Percentiles rank a stretch among this genome's conserved stretches.
These are phyloP conservation scores for Coffea humblotiana DNA, from an alignment of 305 asterid species.

Conservation along the genomic window DNA sequence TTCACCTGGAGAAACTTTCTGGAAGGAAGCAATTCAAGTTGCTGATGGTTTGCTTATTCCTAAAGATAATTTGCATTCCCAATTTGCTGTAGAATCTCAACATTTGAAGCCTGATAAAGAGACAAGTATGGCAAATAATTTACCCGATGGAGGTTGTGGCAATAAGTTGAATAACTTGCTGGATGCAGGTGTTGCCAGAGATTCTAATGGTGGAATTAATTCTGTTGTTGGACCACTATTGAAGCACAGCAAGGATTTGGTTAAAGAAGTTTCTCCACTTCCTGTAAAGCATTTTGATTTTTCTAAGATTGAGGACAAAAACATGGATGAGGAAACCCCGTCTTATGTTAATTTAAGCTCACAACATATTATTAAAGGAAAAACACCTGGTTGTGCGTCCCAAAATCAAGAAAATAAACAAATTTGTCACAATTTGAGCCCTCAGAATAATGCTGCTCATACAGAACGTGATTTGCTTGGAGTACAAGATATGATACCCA, in stretches of 20 bases:
- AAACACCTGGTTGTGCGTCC: slow-evolving; percentile 33
- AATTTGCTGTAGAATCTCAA: slow-evolving; percentile 37
- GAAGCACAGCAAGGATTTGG: slow-evolving; percentile 49
- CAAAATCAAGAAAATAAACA: slow-evolving; percentile 28
- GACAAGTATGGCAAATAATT: slow-evolving; percentile 40
- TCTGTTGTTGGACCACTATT: slow-evolving; percentile 43
- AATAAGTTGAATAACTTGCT: slow-evolving; percentile 25
- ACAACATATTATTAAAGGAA: slow-evolving; percentile 29
- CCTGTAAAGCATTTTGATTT: slow-evolving; percentile 98
- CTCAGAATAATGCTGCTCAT: slow-evolving; percentile 27
- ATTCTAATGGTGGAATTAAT: slow-evolving; percentile 35
- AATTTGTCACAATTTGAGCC: slow-evolving; percentile 21
- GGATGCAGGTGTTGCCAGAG: slow-evolving; percentile 29
- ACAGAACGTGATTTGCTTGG: slow-evolving; percentile 26
- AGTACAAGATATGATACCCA: slow-evolving; percentile 32
- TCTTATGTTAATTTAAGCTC: slow-evolving; percentile 36
- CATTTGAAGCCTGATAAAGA: slow-evolving; percentile 36
- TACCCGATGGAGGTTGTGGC: slow-evolving; percentile 34
- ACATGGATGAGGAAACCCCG: slow-evolving; percentile 32
- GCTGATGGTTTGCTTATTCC: slow-evolving; percentile 79
- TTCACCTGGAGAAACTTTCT: slow-evolving; percentile 97
- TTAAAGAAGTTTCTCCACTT: slow-evolving; percentile 71
- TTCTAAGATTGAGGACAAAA: slow-evolving; percentile 50
- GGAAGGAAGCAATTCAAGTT: slow-evolving; percentile 92
- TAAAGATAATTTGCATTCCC: slow-evolving; percentile 39